Evolutionary conservation across 805 yeast species (phyloP), one percentile per base, ranked within the genome.

Genomic region (Metschnikowia baotianmanensis): DNA sequence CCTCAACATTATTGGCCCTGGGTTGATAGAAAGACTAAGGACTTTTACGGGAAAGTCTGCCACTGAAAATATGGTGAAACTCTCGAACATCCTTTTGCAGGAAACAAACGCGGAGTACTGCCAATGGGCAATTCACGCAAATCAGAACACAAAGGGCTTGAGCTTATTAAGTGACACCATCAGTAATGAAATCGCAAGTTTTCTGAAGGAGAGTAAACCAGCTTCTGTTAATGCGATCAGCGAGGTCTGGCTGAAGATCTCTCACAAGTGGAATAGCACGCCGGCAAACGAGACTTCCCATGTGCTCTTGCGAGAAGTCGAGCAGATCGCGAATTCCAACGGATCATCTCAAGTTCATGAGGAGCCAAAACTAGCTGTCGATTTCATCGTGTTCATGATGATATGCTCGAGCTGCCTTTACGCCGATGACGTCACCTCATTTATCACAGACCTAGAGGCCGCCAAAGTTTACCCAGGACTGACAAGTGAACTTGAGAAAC

Each of bases 1-100:
- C 15, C 43, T 50, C 36, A 47, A 43, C 34, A 33, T 32, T 8
- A 38, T 45, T 6, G 52, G 50, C 1, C 53, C 50, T 6, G 35
- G 30, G 6, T 26, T 51, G 8, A 20, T 40, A 12, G 21, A 17
- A 23, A 31, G 39, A 6, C 40, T 51, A 5, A 36, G 34, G 16
- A 13, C 27, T 2, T 29, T 39, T 16, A 18, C 6, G 7, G 31
- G 27, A 5, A 21, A 25, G 12, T 21, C 29, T 13, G 20, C 22
- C 13, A 23, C 34, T 18, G 50, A 27, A 11, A 45, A 31, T 5
- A 36, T 36, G 7, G 28, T 38, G 11, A 41, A 32, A 21, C 38
- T 50, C 9, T 26, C 30, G 31, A 31, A 27, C 17, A 25, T 45
- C 11, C 16, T 50, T 10, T 25, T 23, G 17, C 36, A 19, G 16